Evolutionary conservation across 2,329 filamentous ascomycete genomes (phyloP).

Genomic region (Xylaria sp.): DNA sequence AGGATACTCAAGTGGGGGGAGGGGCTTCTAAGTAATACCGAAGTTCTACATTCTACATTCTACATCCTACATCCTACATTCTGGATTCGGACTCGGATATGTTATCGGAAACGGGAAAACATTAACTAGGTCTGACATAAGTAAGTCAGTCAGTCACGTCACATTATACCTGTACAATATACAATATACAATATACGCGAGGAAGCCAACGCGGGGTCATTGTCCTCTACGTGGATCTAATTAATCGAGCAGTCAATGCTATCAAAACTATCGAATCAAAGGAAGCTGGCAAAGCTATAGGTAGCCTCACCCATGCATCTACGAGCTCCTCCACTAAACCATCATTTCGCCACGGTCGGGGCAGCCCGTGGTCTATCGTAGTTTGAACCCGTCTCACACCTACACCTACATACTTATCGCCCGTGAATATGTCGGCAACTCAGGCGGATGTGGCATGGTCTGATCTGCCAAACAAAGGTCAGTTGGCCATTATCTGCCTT

Average conservation of each 20-base stretch:
- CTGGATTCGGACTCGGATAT: slow-evolving; percentile 13
- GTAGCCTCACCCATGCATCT: slow-evolving; percentile 7
- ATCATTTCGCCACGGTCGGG: slow-evolving; percentile 10
- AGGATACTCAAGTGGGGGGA: not conserved
- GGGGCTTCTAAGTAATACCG: not conserved
- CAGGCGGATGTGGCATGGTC: slow-evolving; percentile 25
- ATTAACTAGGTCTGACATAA: not conserved
- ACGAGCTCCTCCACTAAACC: not conserved
- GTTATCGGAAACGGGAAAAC: slow-evolving; percentile 8
- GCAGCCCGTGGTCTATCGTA: not conserved
- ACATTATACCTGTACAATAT: too few relatives aligned
- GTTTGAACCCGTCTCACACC: not conserved
- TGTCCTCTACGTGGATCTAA: not conserved
- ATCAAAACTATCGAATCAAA: not conserved
- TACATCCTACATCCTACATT: too few relatives aligned
- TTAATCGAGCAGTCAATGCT: not conserved
- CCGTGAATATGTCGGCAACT: slow-evolving; percentile 14
- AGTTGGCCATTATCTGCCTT: slow-evolving; percentile 23
- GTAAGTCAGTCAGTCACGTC: too few relatives aligned
- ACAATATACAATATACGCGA: too few relatives aligned
- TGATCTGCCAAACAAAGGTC: slow-evolving; percentile 28
- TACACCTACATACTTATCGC: not conserved
- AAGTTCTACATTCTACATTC: too few relatives aligned
- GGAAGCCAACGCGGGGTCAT: not conserved
- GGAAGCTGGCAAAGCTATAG: not conserved